Percentiles rank a stretch among this genome's conserved stretches.
phyloP scores from a whole-genome alignment of 2,329 filamentous ascomycete genomes.

The Alternaria gaisen region DNA sequence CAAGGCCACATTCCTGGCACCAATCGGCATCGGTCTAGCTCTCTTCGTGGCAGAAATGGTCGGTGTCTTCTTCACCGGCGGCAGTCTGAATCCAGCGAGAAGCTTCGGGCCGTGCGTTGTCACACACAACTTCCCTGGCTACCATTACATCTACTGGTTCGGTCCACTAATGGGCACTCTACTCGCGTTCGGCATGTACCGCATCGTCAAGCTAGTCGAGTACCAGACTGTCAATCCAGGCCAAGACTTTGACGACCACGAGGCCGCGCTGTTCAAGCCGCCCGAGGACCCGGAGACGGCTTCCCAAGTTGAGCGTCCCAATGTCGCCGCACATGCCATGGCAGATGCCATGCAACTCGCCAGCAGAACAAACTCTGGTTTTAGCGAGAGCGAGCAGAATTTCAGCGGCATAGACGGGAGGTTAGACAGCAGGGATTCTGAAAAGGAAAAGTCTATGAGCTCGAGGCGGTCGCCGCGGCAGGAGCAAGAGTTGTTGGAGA shows the following conservation, averaged over 20 bases:
- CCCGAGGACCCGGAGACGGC: constrained; percentile 36
- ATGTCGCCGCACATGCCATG: constrained; percentile 39
- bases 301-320: constrained; percentile 42
- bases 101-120: constrained; percentile 55
- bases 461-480: not conserved
- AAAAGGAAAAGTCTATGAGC: not conserved
- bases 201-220: constrained; percentile 52
- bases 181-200: constrained; percentile 51
- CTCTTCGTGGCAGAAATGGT: constrained; percentile 70
- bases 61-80: constrained; percentile 57
- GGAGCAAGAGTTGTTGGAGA: not conserved
- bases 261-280: constrained; percentile 44
- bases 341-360: constrained; percentile 1
- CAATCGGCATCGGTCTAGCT: constrained; percentile 74
- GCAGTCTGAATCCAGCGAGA: constrained; percentile 54
- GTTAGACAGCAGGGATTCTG: not conserved
- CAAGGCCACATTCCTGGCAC: constrained; percentile 74
- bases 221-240: constrained; percentile 55
- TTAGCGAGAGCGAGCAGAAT: not conserved
- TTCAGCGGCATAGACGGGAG: constrained; percentile 21
- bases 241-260: constrained; percentile 52
- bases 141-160: constrained; percentile 58
- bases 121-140: constrained; percentile 46
- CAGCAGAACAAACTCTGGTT: constrained; percentile 20
- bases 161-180: constrained; percentile 49